Evolutionary conservation across 768 basidiomycete species (phyloP).

Genomic region (Termitomyces bulborhizus): DNA sequence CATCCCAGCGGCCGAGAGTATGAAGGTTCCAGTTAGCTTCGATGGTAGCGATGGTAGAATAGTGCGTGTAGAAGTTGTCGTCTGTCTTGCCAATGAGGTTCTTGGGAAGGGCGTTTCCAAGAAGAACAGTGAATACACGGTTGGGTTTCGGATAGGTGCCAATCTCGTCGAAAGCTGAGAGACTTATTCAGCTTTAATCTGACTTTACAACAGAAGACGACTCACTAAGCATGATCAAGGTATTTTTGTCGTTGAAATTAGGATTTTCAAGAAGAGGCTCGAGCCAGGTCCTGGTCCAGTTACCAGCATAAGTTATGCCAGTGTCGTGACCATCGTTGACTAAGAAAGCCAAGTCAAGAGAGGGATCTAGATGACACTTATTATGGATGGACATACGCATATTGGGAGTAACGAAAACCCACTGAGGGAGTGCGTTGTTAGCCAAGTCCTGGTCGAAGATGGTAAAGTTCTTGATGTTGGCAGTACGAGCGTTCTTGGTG

Average conservation of each 20-base stretch:
- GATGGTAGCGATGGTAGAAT: constrained; percentile 49
- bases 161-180: constrained; percentile 50
- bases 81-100: constrained; percentile 41
- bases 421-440: constrained; percentile 46
- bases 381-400: constrained; percentile 19
- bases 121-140: constrained; percentile 35
- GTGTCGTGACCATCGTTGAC: constrained; percentile 58
- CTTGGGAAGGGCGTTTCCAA: constrained; percentile 38
- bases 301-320: constrained; percentile 36
- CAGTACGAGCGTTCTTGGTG: constrained; percentile 30
- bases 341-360: background rate
- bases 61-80: constrained; percentile 55
- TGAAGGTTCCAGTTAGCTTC: constrained; percentile 58
- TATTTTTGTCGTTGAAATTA: constrained; percentile 47
- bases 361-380: background rate
- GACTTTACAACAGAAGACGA: background rate
- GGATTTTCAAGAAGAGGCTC: constrained; percentile 41
- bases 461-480: constrained; percentile 53
- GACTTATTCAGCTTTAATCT: background rate
- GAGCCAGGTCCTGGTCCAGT: constrained; percentile 47
- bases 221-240: constrained; percentile 47
- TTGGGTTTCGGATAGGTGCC: constrained; percentile 36
- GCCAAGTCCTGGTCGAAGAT: constrained; percentile 55
- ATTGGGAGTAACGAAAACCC: constrained; percentile 61
- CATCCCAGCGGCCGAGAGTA: constrained; percentile 44